phyloP scores from a whole-genome alignment of 805 yeast genomes.

The Metschnikowia colocasiae region DNA sequence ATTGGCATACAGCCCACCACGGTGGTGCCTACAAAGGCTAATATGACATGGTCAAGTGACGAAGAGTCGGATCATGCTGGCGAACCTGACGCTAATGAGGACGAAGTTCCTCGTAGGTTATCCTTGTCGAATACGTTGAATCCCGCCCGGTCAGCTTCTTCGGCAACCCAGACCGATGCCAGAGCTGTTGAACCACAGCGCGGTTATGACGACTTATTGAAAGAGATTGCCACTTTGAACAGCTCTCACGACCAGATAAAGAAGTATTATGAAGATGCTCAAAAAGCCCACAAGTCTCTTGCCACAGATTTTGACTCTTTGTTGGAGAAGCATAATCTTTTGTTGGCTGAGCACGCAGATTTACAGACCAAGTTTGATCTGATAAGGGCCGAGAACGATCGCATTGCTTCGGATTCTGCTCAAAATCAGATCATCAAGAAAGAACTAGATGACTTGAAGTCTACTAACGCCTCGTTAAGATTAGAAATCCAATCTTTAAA shows the following conservation, averaged over 20 bases:
- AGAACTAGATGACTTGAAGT: slow-evolving; percentile 29
- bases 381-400: slow-evolving; percentile 8
- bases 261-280: slow-evolving; percentile 20
- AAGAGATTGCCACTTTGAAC: background rate
- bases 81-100: background rate
- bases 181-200: background rate
- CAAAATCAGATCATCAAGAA: slow-evolving; percentile 6
- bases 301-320: slow-evolving; percentile 4
- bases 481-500: slow-evolving; percentile 39
- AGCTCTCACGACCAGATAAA: slow-evolving; percentile 10
- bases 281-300: slow-evolving; percentile 21
- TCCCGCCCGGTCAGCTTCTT: background rate
- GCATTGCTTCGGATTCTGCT: slow-evolving; percentile 1
- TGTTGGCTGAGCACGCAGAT: slow-evolving; percentile 3
- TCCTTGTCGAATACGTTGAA: slow-evolving; percentile 7
- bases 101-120: slow-evolving; percentile 8
- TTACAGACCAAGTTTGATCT: slow-evolving; percentile 6
- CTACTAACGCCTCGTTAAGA: slow-evolving; percentile 32
- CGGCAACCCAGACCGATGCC: background rate
- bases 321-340: slow-evolving; percentile 3
- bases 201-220: background rate
- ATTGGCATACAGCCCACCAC: slow-evolving; percentile 58
- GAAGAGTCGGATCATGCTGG: slow-evolving; percentile 48
- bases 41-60: slow-evolving; percentile 84
- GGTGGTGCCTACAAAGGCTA: slow-evolving; percentile 81